Base-by-base conservation (phyloP, 1,284 basidiomycete genomes). In the Melampsora occidentalis region DNA sequence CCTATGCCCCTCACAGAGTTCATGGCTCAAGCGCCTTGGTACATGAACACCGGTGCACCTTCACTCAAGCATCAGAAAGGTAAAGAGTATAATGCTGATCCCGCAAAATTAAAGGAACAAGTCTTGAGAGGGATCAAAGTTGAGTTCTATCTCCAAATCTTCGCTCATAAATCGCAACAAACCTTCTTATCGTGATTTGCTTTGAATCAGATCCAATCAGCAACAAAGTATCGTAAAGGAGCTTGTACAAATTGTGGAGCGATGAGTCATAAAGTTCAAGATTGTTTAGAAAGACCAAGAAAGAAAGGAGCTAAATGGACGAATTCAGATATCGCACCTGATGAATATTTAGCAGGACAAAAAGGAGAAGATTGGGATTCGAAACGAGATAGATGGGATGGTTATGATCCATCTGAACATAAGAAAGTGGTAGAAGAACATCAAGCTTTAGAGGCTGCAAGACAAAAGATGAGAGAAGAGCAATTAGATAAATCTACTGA, bases 211-310 rank as follows among this genome's bases (percentile, higher is more conserved):
- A 93, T 91, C 2, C 92, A 93, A 0, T 92, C 92, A 0, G 92
- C 94, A 53, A 97, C 93, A 82, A 97, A 97, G 84, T 99, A 91
- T 83, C 89, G 97, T 80, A 96, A 97, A 83, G 96, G 96, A 46
- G 97, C 96, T 42, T 99, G 96, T 85, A 94, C 97, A 85, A 99
- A 99, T 83, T 99, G 96, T 81, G 96, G 96, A 77, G 92, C 96
- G 20, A 91, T 97, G 87, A 92, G 93, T 1, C 97, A 99, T 86
- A 91, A 92, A 84, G 88, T 87, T 78, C 85, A 88, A 80, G 97
- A 99, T 83, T 99, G 97, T 83, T 87, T 99, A 66, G 97, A 99
- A 84, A 89, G 97, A 73, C 97, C 97, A 31, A 88, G 97, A 76
- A 94, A 93, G 86, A 93, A 93, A 82, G 97, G 97, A 46, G 97